Evolutionary conservation across 768 basidiomycete species (phyloP).

Genomic region (Dioszegia aurantiaca): DNA sequence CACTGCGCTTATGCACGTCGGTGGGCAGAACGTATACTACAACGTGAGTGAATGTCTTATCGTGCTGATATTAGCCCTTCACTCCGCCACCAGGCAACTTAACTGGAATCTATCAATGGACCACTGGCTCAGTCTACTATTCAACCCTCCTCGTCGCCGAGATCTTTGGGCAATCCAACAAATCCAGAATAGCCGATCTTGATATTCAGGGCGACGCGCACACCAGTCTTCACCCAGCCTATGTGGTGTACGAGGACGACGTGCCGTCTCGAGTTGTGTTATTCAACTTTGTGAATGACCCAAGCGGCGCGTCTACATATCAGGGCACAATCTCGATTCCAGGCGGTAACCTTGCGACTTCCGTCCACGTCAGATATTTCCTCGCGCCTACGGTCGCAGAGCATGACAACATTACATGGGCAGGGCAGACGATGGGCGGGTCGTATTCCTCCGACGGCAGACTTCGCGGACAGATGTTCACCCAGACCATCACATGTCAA

Average conservation of each 20-base stretch:
- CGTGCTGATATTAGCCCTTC: slow-evolving; percentile 54
- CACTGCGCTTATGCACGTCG: slow-evolving; percentile 58
- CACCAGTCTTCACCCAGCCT: slow-evolving; percentile 59
- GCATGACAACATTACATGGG: slow-evolving; percentile 71
- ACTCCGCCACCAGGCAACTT: slow-evolving; percentile 62
- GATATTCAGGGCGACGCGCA: slow-evolving; percentile 56
- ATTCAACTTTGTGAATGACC: slow-evolving; percentile 70
- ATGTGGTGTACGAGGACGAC: slow-evolving; percentile 73
- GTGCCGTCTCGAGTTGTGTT: slow-evolving; percentile 63
- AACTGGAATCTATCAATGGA: slow-evolving; percentile 65
- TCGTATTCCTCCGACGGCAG: slow-evolving; percentile 67
- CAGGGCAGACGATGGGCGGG: slow-evolving; percentile 63
- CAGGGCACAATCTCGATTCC: slow-evolving; percentile 59
- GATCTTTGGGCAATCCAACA: slow-evolving; percentile 64
- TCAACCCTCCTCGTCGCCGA: slow-evolving; percentile 69
- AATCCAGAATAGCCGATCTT: slow-evolving; percentile 67
- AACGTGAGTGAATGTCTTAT: slow-evolving; percentile 54
- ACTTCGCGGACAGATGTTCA: slow-evolving; percentile 59
- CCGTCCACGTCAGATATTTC: slow-evolving; percentile 55
- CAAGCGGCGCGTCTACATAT: slow-evolving; percentile 60
- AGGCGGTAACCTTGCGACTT: slow-evolving; percentile 45
- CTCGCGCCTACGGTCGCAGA: slow-evolving; percentile 60
- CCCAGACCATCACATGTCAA: slow-evolving; percentile 65
- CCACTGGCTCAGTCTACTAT: slow-evolving; percentile 71
- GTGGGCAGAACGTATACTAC: slow-evolving; percentile 58